Evolutionary conservation across 176 grass and related monocot genomes (phyloP).

Genomic region (Tillandsia fasciculata): DNA sequence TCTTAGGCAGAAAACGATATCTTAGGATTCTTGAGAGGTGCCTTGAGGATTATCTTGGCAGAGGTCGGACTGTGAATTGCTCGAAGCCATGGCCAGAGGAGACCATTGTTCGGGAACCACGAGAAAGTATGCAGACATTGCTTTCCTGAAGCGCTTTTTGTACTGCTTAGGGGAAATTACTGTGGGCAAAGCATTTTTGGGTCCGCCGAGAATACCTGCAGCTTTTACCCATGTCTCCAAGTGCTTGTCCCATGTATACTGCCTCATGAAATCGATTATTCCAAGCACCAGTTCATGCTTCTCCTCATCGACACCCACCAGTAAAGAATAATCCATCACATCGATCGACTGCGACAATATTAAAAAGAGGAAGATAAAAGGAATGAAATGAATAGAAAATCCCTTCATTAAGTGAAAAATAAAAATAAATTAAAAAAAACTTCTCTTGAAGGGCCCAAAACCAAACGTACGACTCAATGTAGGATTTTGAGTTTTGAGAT

Average conservation of each 20-base stretch:
- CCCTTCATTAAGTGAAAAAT: slow-evolving; percentile 11
- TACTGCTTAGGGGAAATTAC: slow-evolving; percentile 93
- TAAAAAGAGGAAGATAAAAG: slow-evolving; percentile 15
- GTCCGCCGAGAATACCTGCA: slow-evolving; percentile 68
- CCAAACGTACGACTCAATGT: too few species aligned
- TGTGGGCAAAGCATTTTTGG: slow-evolving; percentile 64
- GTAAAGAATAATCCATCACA: slow-evolving; percentile 99
- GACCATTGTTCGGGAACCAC: slow-evolving; percentile 97
- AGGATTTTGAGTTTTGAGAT: too few species aligned
- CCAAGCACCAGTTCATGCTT: slow-evolving; percentile 86
- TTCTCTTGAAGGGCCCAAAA: too few species aligned
- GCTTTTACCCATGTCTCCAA: slow-evolving; percentile 98
- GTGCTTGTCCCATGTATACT: slow-evolving; percentile 99
- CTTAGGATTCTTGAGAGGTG: slow-evolving; percentile 22
- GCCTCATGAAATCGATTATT: slow-evolving; percentile 99
- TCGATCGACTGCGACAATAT: slow-evolving; percentile 61
- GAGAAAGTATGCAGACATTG: slow-evolving; percentile 95
- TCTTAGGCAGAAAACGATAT: not conserved
- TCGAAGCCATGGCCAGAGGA: slow-evolving; percentile 40
- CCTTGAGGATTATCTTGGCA: slow-evolving; percentile 32
- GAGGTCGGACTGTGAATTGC: slow-evolving; percentile 36
- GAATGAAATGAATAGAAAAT: not conserved
- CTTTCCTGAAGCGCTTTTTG: slow-evolving; percentile 94
- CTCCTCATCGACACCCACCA: slow-evolving; percentile 95
- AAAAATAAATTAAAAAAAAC: slow-evolving; percentile 1